Evolutionary conservation across 192 early-diverging fungal genomes (phyloP).

Genomic region (Phlyctochytrium planicorne): DNA sequence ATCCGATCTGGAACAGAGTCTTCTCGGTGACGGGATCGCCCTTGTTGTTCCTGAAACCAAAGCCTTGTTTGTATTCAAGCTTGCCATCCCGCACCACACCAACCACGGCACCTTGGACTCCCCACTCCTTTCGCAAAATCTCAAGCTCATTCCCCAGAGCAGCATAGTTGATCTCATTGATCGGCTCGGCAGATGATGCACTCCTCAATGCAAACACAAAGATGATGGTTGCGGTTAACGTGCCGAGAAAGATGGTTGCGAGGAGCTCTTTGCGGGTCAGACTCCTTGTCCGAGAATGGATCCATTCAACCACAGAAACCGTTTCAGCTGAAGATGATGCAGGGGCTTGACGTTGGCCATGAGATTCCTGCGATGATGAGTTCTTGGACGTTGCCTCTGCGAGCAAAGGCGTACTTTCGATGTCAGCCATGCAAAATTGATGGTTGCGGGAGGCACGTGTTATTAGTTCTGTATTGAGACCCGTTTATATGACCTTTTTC

Average conservation of each 20-base stretch:
- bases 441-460: no score
- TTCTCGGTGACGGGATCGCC: not conserved
- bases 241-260: not conserved
- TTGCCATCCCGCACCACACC: not conserved
- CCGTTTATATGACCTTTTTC: no score
- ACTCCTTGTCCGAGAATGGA: not conserved
- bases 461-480: no score
- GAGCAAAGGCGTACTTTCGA: no score
- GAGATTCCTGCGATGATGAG: no score
- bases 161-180: not conserved
- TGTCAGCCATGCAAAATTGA: no score
- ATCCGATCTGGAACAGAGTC: no score
- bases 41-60: not conserved
- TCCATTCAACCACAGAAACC: not conserved
- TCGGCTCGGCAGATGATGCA: not conserved
- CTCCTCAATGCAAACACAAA: not conserved
- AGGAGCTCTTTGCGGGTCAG: not conserved
- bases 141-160: conserved; percentile 2
- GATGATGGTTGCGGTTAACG: not conserved
- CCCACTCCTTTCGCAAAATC: not conserved
- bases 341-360: not conserved
- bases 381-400: no score
- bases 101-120: conserved; percentile 4
- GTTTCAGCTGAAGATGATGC: not conserved
- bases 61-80: not conserved